These are phyloP conservation scores for Aureobasidium pullulans DNA, from an alignment of 2,329 filamentous ascomycete genomes.

Conservation along the genomic window DNA sequence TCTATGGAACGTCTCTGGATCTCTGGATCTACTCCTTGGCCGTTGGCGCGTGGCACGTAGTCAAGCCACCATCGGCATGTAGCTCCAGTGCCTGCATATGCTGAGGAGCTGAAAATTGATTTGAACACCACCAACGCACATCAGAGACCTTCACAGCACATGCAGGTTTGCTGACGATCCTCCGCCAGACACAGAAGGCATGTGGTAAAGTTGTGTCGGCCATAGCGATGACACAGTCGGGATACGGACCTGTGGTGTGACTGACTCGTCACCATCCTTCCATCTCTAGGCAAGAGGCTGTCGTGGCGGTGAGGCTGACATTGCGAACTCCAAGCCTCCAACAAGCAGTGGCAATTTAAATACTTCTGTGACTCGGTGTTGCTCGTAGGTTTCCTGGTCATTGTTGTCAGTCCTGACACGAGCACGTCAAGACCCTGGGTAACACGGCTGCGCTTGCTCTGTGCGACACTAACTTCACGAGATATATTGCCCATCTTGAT, in stretches of 20 bases:
- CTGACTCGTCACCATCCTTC: background rate
- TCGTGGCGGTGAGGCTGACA: background rate
- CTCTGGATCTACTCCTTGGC: background rate
- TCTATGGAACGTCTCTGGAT: slow-evolving; percentile 1
- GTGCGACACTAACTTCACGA: background rate
- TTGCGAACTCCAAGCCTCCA: background rate
- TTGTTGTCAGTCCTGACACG: background rate
- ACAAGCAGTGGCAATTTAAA: background rate
- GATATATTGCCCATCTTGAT: slow-evolving; percentile 7
- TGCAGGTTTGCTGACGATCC: background rate
- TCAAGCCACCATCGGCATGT: slow-evolving; percentile 10
- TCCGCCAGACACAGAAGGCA: background rate
- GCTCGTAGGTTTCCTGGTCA: background rate
- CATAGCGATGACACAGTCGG: background rate
- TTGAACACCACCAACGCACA: background rate
- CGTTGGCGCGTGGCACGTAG: slow-evolving; percentile 4
- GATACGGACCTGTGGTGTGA: background rate
- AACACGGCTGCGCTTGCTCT: background rate
- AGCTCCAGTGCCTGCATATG: slow-evolving; percentile 8
- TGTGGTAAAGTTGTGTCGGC: background rate
- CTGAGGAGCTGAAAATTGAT: background rate
- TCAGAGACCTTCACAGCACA: background rate
- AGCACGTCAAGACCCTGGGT: background rate
- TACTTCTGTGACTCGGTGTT: background rate
- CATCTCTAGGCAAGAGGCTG: background rate